These are phyloP conservation scores for Haberlea rhodopensis DNA, from an alignment of 257 asterid species.

Conservation along the genomic window DNA sequence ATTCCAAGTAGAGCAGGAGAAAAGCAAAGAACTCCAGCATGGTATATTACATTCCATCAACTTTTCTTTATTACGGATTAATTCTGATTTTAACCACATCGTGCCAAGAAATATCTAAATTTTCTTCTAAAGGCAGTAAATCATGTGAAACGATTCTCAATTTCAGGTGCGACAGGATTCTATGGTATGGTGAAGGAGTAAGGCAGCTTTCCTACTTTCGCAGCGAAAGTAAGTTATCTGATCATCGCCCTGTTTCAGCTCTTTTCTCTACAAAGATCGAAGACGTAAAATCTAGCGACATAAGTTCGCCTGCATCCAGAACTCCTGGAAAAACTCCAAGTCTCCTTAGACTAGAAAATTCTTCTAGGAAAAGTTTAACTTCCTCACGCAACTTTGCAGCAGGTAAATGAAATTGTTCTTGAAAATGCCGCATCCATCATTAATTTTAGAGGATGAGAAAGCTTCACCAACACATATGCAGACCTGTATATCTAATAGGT, in stretches of 20 bases:
- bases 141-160: conserved; percentile 13
- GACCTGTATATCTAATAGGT: conserved; percentile 29
- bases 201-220: conserved; percentile 81
- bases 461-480: conserved; percentile 34
- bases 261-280: conserved; percentile 62
- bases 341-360: conserved; percentile 17
- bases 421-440: conserved; percentile 42
- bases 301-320: conserved; percentile 29
- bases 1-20: conserved; percentile 68
- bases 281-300: conserved; percentile 35
- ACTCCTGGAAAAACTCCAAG: conserved; percentile 45
- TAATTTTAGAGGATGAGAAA: conserved; percentile 43
- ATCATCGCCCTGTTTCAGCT: conserved; percentile 92
- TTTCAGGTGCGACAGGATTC: conserved; percentile 90
- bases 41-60: conserved; percentile 41
- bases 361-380: conserved; percentile 9
- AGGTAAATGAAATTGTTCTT: conserved; percentile 33
- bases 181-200: conserved; percentile 90
- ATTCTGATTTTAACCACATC: not conserved
- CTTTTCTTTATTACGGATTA: conserved; percentile 10
- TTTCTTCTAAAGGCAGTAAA: conserved; percentile 1
- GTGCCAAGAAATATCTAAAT: not conserved
- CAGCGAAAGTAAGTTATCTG: conserved; percentile 89
- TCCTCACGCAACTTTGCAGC: conserved; percentile 28
- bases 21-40: conserved; percentile 97